These are phyloP conservation scores for Monoraphidium neglectum DNA, from an alignment of 139 green algal species.

Conservation along the genomic window DNA sequence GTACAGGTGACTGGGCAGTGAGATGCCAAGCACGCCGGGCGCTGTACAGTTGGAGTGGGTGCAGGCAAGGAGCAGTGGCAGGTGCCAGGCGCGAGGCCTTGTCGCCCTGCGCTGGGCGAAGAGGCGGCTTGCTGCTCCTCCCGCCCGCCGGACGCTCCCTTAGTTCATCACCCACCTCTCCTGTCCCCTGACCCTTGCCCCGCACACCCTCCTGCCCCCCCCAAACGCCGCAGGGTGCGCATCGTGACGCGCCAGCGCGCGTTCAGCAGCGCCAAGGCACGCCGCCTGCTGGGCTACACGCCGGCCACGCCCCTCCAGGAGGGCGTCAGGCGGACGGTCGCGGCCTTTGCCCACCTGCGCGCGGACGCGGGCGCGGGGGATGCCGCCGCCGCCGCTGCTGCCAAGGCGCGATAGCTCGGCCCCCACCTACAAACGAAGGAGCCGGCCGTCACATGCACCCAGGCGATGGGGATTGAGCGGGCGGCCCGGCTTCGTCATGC, in stretches of 20 bases:
- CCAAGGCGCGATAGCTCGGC: neutral
- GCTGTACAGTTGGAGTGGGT: too few relatives aligned
- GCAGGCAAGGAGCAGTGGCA: too few relatives aligned
- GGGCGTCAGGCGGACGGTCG: constrained; percentile 54
- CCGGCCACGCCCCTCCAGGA: constrained; percentile 57
- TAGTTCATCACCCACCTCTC: constrained; percentile 51
- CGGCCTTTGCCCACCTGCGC: constrained; percentile 51
- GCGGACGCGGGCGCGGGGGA: neutral
- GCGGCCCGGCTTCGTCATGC: too few relatives aligned
- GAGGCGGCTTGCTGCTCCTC: constrained; percentile 76
- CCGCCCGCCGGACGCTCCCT: constrained; percentile 69
- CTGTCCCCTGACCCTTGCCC: too few relatives aligned
- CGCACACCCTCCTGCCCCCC: neutral
- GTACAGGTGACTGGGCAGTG: too few relatives aligned
- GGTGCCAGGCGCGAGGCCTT: too few relatives aligned
- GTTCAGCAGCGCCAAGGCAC: constrained; percentile 51
- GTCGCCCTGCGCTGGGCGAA: too few relatives aligned
- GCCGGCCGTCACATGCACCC: too few relatives aligned
- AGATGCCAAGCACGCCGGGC: too few relatives aligned
- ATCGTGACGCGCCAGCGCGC: constrained; percentile 52
- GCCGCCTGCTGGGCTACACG: constrained; percentile 57
- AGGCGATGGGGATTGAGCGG: too few relatives aligned
- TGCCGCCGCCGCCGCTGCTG: neutral
- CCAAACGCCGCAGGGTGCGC: constrained; percentile 40
- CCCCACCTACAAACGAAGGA: neutral